Percentiles rank a stretch among this genome's conserved stretches.
phyloP scores from a whole-genome alignment of 768 basidiomycete species.

The Tricholomella constricta region DNA sequence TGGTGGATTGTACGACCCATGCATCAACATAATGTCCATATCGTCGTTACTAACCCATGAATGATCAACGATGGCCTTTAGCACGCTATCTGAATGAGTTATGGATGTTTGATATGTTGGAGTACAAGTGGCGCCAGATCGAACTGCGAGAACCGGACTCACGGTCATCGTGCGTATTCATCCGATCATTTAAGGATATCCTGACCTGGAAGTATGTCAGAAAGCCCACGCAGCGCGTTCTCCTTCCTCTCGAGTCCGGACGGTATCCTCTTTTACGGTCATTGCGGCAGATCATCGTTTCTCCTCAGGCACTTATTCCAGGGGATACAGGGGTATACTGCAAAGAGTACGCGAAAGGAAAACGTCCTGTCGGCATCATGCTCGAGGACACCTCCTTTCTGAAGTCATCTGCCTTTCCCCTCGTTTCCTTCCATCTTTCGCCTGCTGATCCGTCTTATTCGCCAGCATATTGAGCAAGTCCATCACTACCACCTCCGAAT shows the following conservation, averaged over 20 bases:
- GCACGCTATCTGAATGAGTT: conserved; percentile 83
- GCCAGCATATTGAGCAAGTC: too few species aligned
- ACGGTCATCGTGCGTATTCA: conserved; percentile 63
- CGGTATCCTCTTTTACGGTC: conserved; percentile 80
- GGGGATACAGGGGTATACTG: conserved; percentile 73
- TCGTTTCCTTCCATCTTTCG: not conserved
- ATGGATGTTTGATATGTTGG: conserved; percentile 85
- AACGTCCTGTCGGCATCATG: conserved; percentile 83
- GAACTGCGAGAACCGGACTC: conserved; percentile 72
- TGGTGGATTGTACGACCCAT: conserved; percentile 90
- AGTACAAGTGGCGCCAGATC: conserved; percentile 83
- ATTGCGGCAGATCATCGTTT: not conserved
- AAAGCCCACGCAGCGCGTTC: conserved; percentile 79
- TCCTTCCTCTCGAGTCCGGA: conserved; percentile 80
- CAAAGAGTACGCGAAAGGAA: conserved; percentile 87
- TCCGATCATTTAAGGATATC: not conserved
- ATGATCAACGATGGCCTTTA: conserved; percentile 24
- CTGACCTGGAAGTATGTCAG: too few species aligned
- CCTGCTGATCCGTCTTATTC: not conserved
- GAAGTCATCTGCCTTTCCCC: conserved; percentile 40
- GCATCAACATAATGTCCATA: conserved; percentile 62
- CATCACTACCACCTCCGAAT: conserved; percentile 23
- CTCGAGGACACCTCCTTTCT: conserved; percentile 91
- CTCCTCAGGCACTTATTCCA: not conserved
- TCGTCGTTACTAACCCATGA: not conserved